These are phyloP conservation scores for Vishniacozyma victoriae DNA, from an alignment of 768 basidiomycete species.

Conservation along the genomic window DNA sequence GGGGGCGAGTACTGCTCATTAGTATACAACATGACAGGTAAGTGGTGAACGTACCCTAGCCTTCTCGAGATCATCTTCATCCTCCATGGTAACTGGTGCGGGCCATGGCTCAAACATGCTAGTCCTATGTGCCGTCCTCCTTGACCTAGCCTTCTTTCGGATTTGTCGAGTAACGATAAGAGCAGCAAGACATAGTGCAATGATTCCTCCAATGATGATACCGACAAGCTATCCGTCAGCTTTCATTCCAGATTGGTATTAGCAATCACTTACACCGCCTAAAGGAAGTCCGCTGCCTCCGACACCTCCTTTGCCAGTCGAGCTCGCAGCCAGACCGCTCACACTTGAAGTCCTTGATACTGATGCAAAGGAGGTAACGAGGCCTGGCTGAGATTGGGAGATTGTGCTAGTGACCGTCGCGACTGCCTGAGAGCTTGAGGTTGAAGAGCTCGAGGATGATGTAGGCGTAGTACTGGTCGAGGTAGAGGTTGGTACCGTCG, in stretches of 20 bases:
- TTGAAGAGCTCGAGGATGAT: background rate
- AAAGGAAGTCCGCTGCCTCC: constrained; percentile 23
- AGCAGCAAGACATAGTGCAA: constrained; percentile 20
- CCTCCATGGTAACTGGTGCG: constrained; percentile 24
- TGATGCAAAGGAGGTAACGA: constrained; percentile 2
- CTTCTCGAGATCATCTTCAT: constrained; percentile 32
- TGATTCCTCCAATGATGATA: constrained; percentile 34
- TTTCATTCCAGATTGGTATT: background rate
- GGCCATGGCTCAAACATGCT: constrained; percentile 34
- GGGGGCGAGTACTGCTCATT: constrained; percentile 21
- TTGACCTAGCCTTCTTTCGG: constrained; percentile 21
- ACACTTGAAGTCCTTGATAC: constrained; percentile 4
- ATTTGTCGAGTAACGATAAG: constrained; percentile 30
- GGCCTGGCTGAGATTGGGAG: constrained; percentile 2
- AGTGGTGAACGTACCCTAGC: constrained; percentile 16
- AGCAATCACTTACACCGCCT: constrained; percentile 30
- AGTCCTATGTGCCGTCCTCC: constrained; percentile 24
- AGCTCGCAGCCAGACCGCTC: constrained; percentile 4
- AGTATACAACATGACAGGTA: background rate
- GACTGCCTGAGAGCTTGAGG: background rate
- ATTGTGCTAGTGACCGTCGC: background rate
- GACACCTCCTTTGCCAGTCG: constrained; percentile 22
- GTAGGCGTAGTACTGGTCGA: constrained; percentile 9
- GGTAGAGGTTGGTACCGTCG: no score
- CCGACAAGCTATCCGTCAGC: constrained; percentile 24